Base-by-base conservation (phyloP, 1,284 basidiomycete genomes). In the Ceratobasidium sp. region DNA sequence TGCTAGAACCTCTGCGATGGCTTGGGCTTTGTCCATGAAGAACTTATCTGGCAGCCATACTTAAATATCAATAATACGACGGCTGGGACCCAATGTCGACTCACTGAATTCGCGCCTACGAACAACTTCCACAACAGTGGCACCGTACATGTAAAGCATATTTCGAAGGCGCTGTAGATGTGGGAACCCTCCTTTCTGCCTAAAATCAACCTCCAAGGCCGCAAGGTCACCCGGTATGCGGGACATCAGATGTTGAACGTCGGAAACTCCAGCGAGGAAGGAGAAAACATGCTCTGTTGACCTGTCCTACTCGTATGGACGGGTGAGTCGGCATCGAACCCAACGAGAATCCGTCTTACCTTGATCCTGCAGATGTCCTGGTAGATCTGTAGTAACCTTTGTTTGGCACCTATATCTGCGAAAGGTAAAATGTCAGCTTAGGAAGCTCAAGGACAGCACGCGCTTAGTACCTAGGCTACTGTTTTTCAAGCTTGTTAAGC, bases 111-210 rank as follows among this genome's bases (percentile, higher is more conserved):
- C 94, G 76, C 93, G 92, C 71, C 97, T 85, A 73, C 96, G 86
- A 0, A 97, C 92, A 46, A 97, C 90, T 82, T 99, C 97, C 13
- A 97, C 87, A 0, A 98, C 87, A 0, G 96, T 95, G 0, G 95
- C 93, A 0, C 94, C 93, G 81, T 99, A 99, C 0, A 94, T 95
- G 80, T 95, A 96, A 0, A 97, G 83, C 88, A 98, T 93, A 74
- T 88, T 90, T 79, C 98, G 95, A 48, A 98, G 84, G 14, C 96
- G 87, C 71, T 92, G 89, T 14, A 98, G 91, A 80, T 98, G 95
- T 24, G 92, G 88, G 81, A 98, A 98, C 65, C 92, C 93, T 58
- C 90, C 94, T 81, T 92, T 92, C 4, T 85, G 84, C 39, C 90
- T 85, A 77, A 95, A 88, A 78, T 88, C 89, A 0, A 85, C 81